These are phyloP conservation scores for slime mould (Dictyostelium discoideum) DNA, from an alignment of 78 protist species.

Conservation along the genomic window DNA sequence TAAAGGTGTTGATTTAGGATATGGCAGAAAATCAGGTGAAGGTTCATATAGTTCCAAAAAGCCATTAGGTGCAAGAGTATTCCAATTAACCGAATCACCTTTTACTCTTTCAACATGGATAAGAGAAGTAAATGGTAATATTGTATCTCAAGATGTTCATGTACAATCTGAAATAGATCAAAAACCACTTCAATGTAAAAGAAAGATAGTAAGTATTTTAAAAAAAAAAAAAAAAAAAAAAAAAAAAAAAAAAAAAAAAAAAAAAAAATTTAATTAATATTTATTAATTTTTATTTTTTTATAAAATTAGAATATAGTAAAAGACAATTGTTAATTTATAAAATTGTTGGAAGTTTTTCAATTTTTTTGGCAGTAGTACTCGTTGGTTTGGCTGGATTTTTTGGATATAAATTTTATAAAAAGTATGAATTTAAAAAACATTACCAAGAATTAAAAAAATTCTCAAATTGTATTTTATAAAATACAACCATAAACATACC, in stretches of 20 bases:
- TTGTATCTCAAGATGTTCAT: neutral
- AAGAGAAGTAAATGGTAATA: neutral
- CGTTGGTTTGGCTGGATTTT: neutral
- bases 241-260: no score
- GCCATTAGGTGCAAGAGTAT: slow-evolving; percentile 29
- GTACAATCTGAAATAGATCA: neutral
- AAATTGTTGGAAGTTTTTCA: neutral
- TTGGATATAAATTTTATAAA: neutral
- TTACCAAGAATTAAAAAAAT: neutral
- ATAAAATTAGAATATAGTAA: neutral
- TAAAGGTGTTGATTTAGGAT: slow-evolving; percentile 43
- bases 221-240: no score
- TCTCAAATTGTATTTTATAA: neutral
- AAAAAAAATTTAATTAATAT: no score
- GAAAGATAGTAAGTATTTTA: neutral
- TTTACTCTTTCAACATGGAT: slow-evolving; percentile 29
- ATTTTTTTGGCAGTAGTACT: neutral
- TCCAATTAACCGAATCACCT: neutral
- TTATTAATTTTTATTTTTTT: no score
- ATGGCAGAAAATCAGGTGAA: slow-evolving; percentile 45
- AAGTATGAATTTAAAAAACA: neutral
- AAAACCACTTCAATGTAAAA: neutral
- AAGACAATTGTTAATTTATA: neutral
- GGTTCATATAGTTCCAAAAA: slow-evolving; percentile 9
- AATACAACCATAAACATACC: neutral